phyloP scores from a whole-genome alignment of 768 basidiomycete genomes.

The Pulveroboletus sp. region DNA sequence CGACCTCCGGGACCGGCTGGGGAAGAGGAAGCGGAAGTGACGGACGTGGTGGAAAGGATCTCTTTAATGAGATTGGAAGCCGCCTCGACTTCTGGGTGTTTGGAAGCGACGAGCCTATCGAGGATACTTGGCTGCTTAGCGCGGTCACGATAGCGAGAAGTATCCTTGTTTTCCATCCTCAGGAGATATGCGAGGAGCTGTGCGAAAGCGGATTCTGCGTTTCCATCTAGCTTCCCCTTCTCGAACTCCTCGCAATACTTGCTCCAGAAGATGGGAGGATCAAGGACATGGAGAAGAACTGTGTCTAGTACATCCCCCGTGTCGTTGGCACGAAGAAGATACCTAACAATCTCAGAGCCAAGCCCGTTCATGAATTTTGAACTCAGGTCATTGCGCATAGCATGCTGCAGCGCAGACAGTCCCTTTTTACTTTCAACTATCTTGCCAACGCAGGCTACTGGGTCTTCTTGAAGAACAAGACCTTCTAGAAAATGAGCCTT shows the following conservation, averaged over 20 bases:
- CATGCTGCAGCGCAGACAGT: constrained; percentile 34
- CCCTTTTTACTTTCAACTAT: constrained; percentile 37
- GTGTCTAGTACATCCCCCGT: constrained; percentile 41
- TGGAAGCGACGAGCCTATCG: constrained; percentile 22
- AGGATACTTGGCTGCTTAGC: constrained; percentile 31
- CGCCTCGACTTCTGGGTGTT: constrained; percentile 25
- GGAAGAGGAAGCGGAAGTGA: constrained; percentile 13
- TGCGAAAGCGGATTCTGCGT: constrained; percentile 39
- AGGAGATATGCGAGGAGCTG: constrained; percentile 48
- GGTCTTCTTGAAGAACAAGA: constrained; percentile 39
- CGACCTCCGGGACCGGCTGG: constrained; percentile 51
- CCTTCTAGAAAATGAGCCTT: constrained; percentile 42
- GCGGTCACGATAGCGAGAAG: constrained; percentile 36
- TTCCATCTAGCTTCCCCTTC: constrained; percentile 28
- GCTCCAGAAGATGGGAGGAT: constrained; percentile 51
- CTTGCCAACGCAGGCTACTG: constrained; percentile 35
- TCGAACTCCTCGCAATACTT: constrained; percentile 33
- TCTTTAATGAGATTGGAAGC: constrained; percentile 40
- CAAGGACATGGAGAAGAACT: constrained; percentile 40
- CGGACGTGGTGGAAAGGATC: constrained; percentile 25
- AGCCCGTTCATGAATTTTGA: constrained; percentile 40
- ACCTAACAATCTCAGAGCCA: constrained; percentile 35
- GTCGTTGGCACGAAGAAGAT: constrained; percentile 35
- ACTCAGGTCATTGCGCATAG: constrained; percentile 39
- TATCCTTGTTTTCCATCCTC: constrained; percentile 31